These are phyloP conservation scores for Podospora pseudoanserina DNA, from an alignment of 495 filamentous ascomycete genomes.

Conservation along the genomic window DNA sequence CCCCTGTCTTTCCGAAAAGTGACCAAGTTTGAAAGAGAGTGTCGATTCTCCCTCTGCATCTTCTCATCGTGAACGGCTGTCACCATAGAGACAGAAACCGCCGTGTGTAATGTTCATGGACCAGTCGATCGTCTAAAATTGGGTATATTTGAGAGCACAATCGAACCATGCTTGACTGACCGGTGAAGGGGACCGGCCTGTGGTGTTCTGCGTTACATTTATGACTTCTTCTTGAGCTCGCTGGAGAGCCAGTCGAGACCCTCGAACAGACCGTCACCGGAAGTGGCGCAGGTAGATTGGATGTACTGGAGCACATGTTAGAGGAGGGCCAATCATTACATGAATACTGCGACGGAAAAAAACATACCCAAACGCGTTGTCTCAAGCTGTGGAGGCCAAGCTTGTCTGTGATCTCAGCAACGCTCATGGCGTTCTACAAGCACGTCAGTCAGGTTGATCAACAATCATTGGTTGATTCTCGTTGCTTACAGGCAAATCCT, in stretches of 20 bases:
- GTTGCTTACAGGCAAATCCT: slow-evolving; percentile 93
- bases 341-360: not conserved
- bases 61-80: slow-evolving; percentile 30
- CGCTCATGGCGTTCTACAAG: slow-evolving; percentile 94
- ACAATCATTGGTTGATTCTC: not conserved
- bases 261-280: slow-evolving; percentile 98
- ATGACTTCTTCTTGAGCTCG: slow-evolving; percentile 86
- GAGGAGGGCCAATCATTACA: slow-evolving; percentile 7
- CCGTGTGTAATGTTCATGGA: slow-evolving; percentile 41
- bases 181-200: slow-evolving; percentile 30
- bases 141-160: slow-evolving; percentile 45
- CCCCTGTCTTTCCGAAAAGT: slow-evolving; percentile 45
- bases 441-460: slow-evolving; percentile 20
- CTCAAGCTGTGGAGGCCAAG: slow-evolving; percentile 97
- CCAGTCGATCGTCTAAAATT: slow-evolving; percentile 44
- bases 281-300: slow-evolving; percentile 99
- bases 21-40: slow-evolving; percentile 37
- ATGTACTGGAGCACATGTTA: slow-evolving; percentile 69
- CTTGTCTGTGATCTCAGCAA: slow-evolving; percentile 99
- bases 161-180: slow-evolving; percentile 42
- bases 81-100: slow-evolving; percentile 39
- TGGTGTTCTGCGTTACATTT: slow-evolving; percentile 40
- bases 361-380: slow-evolving; percentile 94
- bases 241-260: slow-evolving; percentile 99
- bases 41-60: slow-evolving; percentile 25